Evolutionary conservation across 345 rosid genomes (phyloP).

Genomic region (Psidium friedrichsthalianum): DNA sequence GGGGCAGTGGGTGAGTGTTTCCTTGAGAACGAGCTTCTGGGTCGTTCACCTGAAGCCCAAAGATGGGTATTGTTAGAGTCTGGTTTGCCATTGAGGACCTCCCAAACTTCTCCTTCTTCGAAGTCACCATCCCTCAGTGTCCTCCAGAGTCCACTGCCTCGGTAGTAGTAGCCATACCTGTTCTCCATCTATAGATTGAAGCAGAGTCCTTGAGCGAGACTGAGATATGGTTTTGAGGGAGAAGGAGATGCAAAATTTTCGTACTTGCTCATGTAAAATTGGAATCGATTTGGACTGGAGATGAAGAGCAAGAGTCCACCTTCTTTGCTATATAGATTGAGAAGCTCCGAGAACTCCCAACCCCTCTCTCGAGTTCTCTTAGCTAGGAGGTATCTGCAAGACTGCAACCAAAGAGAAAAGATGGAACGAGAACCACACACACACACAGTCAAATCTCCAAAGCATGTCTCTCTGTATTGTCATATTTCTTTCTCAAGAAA

Average conservation of each 20-base stretch:
- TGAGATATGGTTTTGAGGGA: not conserved
- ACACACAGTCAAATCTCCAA: not conserved
- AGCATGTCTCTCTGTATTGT: not conserved
- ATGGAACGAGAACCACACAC: not conserved
- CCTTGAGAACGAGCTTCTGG: slow-evolving; percentile 9
- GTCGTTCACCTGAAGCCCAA: slow-evolving; percentile 5
- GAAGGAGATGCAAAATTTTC: not conserved
- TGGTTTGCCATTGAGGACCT: slow-evolving; percentile 17
- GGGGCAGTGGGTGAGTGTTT: slow-evolving; percentile 29
- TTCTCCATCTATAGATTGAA: slow-evolving; percentile 3
- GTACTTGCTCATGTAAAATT: not conserved
- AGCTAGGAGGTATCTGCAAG: not conserved
- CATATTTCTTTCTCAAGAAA: not conserved
- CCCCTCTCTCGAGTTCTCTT: not conserved
- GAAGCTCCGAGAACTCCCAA: not conserved
- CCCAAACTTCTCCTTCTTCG: slow-evolving; percentile 36
- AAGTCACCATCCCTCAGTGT: slow-evolving; percentile 27
- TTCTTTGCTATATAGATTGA: not conserved
- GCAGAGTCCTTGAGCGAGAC: not conserved
- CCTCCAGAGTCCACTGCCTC: slow-evolving; percentile 16
- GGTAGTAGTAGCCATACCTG: slow-evolving; percentile 8
- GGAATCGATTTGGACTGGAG: not conserved
- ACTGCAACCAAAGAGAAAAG: not conserved
- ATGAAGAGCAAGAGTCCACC: not conserved
- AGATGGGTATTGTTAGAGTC: slow-evolving; percentile 2